These are phyloP conservation scores for Heteromeles arbutifolia DNA, from an alignment of 306 rosid species.

Conservation along the genomic window DNA sequence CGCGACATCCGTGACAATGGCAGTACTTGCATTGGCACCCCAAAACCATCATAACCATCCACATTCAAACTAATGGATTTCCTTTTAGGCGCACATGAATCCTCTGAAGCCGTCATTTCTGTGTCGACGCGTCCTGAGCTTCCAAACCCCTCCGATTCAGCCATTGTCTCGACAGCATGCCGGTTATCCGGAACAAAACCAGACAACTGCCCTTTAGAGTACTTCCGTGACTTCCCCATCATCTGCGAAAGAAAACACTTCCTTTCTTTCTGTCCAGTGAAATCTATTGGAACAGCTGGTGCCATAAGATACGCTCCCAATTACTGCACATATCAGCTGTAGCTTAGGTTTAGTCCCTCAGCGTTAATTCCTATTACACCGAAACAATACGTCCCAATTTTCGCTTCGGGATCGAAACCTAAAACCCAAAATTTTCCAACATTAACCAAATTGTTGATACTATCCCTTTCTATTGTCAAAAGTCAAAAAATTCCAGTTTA, in stretches of 20 bases:
- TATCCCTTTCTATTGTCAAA: constrained; percentile 1
- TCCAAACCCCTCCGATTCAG: constrained; percentile 88
- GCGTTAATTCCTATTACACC: neutral
- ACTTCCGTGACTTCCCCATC: constrained; percentile 90
- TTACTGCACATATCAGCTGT: constrained; percentile 67
- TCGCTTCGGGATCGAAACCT: constrained; percentile 11
- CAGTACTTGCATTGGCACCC: constrained; percentile 50
- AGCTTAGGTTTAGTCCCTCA: constrained; percentile 21
- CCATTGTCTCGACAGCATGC: constrained; percentile 81
- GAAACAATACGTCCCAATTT: neutral
- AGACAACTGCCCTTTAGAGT: constrained; percentile 65
- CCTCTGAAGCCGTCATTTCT: constrained; percentile 47
- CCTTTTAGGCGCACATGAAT: constrained; percentile 60
- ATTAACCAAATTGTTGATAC: constrained; percentile 20
- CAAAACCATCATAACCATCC: constrained; percentile 47
- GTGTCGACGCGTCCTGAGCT: constrained; percentile 64
- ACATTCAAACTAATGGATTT: constrained; percentile 47
- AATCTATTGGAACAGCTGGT: constrained; percentile 88
- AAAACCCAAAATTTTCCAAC: constrained; percentile 26
- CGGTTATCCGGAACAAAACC: constrained; percentile 84
- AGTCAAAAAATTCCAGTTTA: constrained; percentile 2
- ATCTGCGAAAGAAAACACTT: constrained; percentile 46
- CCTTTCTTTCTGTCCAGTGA: constrained; percentile 68
- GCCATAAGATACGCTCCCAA: constrained; percentile 67
- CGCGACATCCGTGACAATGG: constrained; percentile 52